Percentiles rank a stretch among this genome's conserved stretches.
Conservation (phyloP, 2,329 filamentous ascomycete species). For the Cercospora sojina region DNA sequence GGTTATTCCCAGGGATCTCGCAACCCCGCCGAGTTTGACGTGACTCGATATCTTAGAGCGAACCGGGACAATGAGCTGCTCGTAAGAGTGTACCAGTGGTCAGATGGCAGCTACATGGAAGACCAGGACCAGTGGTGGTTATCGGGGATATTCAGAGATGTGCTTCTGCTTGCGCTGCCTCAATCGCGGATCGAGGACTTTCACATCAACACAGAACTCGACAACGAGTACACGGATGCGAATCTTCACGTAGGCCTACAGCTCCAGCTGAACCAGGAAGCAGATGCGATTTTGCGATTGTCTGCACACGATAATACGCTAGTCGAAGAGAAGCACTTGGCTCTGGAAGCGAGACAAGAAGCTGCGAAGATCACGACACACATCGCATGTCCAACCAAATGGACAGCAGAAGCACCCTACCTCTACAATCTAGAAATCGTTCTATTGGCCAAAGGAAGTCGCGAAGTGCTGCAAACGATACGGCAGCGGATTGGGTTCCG, state of each 20-base stretch:
- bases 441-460: slow-evolving; percentile 19
- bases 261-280: slow-evolving; percentile 11
- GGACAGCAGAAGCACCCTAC: slow-evolving; percentile 66
- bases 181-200: slow-evolving; percentile 57
- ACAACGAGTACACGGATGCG: slow-evolving; percentile 52
- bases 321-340: not conserved
- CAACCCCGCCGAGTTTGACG: slow-evolving; percentile 67
- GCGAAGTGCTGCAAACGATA: slow-evolving; percentile 41
- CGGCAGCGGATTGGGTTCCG: slow-evolving; percentile 61
- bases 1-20: slow-evolving; percentile 69
- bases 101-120: slow-evolving; percentile 66
- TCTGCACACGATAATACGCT: not conserved
- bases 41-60: slow-evolving; percentile 52
- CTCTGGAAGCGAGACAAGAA: slow-evolving; percentile 20
- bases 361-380: slow-evolving; percentile 24
- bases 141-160: slow-evolving; percentile 69
- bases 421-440: slow-evolving; percentile 55
- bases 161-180: slow-evolving; percentile 60
- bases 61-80: slow-evolving; percentile 55
- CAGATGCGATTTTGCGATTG: slow-evolving; percentile 26
- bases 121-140: slow-evolving; percentile 60
- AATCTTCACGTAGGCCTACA: slow-evolving; percentile 52
- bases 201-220: slow-evolving; percentile 55
- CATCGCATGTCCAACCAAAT: slow-evolving; percentile 57
- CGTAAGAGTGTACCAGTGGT: slow-evolving; percentile 67